Base-by-base conservation (phyloP, 352 stramenopile genomes). In the Globisporangium yorkense region DNA sequence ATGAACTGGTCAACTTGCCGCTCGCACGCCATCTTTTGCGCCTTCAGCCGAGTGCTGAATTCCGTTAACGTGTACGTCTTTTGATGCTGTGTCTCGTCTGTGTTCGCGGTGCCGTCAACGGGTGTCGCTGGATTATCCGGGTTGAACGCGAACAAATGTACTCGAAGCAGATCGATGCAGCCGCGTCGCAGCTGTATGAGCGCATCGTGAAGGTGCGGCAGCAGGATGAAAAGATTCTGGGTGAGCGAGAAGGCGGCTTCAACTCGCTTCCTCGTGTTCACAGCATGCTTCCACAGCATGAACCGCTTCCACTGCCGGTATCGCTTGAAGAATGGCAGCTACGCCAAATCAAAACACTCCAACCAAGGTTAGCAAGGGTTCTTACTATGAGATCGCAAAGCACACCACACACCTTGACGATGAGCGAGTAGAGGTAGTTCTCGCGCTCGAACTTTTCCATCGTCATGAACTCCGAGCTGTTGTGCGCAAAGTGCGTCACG, bases 271-370 rank as follows among this genome's bases (percentile, higher is more conserved):
- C 63, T 59, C 0, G 71, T 51, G 31, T 76, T 88, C 31, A 98
- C 57, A 33, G 71, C 68, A 56, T 76, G 77, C 39, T 89, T 92
- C 93, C 93, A 98, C 16, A 92, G 67, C 5, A 61, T 75, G 59
- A 97, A 98, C 27, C 68, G 77, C 61, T 98, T 98, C 92, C 92
- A 98, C 20, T 76, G 46, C 6, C 81, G 79, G 72, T 97, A 97
- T 18, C 81, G 79, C 46, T 74, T 78, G 66, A 97, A 97, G 69
- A 97, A 97, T 7, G 78, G 72, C n/a, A 92, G 59, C 78, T 92
- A 49, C 20, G 1, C 18, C 24, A 8, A 13, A 12, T 20, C 24
- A 50, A 15, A 20, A 31, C 10, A 29, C 43, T 29, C 9, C 41
- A 41, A 3, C 18, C 15, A 2, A 58, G 12, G 20, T 35, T 9